Base-by-base conservation (phyloP, 257 asterid species). In the Ophiorrhiza pumila region DNA sequence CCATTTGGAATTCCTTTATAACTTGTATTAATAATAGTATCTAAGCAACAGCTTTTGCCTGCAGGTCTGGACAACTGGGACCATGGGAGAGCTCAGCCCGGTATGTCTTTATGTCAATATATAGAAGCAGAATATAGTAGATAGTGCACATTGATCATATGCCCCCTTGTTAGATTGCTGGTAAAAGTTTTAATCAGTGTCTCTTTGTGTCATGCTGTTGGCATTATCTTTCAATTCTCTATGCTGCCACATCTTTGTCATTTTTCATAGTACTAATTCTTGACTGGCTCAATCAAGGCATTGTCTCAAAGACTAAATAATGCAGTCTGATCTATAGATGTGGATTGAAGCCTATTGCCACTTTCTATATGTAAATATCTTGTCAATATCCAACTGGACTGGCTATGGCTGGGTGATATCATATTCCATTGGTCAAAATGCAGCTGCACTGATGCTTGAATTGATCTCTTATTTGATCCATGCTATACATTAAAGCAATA, bases 81-180 rank as follows among this genome's bases (percentile, higher is more conserved):
- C 97, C 74, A 86, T 92, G 96, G 98, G 96, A 77, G 98, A 92
- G 73, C 89, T 90, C 68, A 88, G 87, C 72, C 98, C 98, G 42
- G 97, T 90, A 82, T 68, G 93, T 81, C 68, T 52, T 2, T 34
- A 3, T 32, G 20, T 31, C 39, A 8, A 52, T 58, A 23, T 34
- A 39, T 25, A 39, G 47, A 60, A 41, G 22, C 52, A 42, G 39
- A 27, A 53, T 27, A 60, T 11, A 23, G 18, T 15, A 9, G 55
- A 58, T 52, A 55, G 58, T 49, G 49, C n/a, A 43, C 2, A 46
- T 29, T 55, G 37, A 4, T 55, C 1, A 70, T 43, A 8, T 41
- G 52, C 31, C 37, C 22, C 11, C n/a, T 53, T 69, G 23, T 0
- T 57, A 37, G 52, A 14, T 43, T 61, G 11, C 22, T 23, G 50